phyloP scores from a whole-genome alignment of 169 alveolate species.

The Miamiensis avidus region DNA sequence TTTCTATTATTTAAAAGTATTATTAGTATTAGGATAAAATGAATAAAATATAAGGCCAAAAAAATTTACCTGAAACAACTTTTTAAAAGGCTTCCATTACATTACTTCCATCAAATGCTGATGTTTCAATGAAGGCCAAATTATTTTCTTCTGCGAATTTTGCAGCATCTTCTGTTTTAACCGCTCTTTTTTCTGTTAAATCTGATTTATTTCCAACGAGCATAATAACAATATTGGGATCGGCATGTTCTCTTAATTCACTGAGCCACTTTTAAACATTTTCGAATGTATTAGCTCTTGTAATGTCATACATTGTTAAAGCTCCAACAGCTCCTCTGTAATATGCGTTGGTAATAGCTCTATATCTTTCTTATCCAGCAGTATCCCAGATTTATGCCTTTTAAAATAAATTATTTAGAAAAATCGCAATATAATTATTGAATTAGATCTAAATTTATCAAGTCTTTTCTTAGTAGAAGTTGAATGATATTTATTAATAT shows the following conservation, averaged over 20 bases:
- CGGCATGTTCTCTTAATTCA: conserved; percentile 74
- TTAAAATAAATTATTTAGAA: conserved; percentile 6
- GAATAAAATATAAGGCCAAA: too few relatives aligned
- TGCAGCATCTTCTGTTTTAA: conserved; percentile 68
- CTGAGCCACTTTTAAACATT: conserved; percentile 66
- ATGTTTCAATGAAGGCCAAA: conserved; percentile 66
- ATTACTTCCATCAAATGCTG: conserved; percentile 65
- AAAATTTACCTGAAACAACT: conserved; percentile 57
- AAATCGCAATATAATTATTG: too few relatives aligned
- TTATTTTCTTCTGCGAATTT: conserved; percentile 55
- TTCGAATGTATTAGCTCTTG: conserved; percentile 65
- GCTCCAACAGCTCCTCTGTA: conserved; percentile 87
- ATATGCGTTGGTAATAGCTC: conserved; percentile 77
- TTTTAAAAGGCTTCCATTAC: conserved; percentile 68
- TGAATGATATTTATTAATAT: too few relatives aligned
- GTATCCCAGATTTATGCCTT: conserved; percentile 85
- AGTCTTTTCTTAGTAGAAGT: too few relatives aligned
- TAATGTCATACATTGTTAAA: conserved; percentile 74
- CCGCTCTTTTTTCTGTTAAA: conserved; percentile 62
- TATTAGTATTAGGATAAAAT: too few relatives aligned
- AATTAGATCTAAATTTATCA: too few relatives aligned
- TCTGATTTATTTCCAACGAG: conserved; percentile 80
- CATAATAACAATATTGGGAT: conserved; percentile 62
- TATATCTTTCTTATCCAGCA: conserved; percentile 82
- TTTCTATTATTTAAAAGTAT: too few relatives aligned